These are phyloP conservation scores for Mycena pura DNA, from an alignment of 768 basidiomycete genomes.

Conservation along the genomic window DNA sequence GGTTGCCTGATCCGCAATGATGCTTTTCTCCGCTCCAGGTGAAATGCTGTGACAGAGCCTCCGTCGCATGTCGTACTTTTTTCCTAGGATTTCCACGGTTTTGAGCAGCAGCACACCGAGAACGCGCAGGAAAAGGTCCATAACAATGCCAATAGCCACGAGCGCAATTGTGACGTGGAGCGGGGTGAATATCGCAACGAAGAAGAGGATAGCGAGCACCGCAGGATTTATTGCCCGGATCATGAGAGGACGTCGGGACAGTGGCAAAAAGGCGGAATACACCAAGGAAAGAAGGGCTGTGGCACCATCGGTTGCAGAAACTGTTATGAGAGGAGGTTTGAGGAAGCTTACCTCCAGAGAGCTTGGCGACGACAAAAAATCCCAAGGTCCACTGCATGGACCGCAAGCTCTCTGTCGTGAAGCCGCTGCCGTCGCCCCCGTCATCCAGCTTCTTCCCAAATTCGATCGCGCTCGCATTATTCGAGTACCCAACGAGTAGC, in stretches of 20 bases:
- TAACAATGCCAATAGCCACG: constrained; percentile 11
- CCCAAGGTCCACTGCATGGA: constrained; percentile 27
- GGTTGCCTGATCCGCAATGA: not conserved
- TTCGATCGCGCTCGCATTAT: constrained; percentile 38
- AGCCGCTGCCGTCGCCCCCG: not conserved
- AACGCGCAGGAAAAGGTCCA: constrained; percentile 19
- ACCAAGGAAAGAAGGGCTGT: constrained; percentile 14
- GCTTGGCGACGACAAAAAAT: constrained; percentile 29
- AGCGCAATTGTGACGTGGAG: constrained; percentile 24
- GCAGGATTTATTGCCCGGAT: constrained; percentile 7
- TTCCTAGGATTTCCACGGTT: constrained; percentile 21
- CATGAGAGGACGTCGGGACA: constrained; percentile 20
- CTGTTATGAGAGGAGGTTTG: not conserved
- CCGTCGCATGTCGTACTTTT: constrained; percentile 7
- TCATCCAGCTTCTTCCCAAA: constrained; percentile 11
- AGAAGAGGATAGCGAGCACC: constrained; percentile 14
- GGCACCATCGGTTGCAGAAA: not conserved
- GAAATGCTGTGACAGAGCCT: not conserved
- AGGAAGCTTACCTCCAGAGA: constrained; percentile 17
- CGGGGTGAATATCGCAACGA: constrained; percentile 26
- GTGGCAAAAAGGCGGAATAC: constrained; percentile 23
- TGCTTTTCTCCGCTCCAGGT: not conserved
- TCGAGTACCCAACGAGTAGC: constrained; percentile 39
- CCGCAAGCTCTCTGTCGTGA: constrained; percentile 11
- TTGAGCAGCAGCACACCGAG: constrained; percentile 25